Evolutionary conservation across 2,329 filamentous ascomycete species (phyloP).

Genomic region (Didymella sp.): DNA sequence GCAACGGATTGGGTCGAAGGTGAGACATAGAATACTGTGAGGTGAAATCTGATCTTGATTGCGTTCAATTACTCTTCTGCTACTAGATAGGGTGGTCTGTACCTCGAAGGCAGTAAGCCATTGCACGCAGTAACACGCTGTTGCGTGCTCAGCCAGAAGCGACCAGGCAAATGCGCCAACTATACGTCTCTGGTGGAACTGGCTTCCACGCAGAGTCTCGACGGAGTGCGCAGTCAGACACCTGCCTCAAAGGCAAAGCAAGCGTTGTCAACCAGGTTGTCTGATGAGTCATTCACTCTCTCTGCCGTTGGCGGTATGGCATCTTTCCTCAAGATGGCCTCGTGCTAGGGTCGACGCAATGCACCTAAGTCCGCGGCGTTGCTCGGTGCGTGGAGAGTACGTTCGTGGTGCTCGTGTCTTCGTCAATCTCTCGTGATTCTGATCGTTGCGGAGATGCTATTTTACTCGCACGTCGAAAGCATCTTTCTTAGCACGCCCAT

Average conservation of each 20-base stretch:
- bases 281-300: no score
- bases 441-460: not conserved
- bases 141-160: not conserved
- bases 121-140: not conserved
- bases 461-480: conserved; percentile 79
- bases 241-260: no score
- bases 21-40: not conserved
- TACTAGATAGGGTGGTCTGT: not conserved
- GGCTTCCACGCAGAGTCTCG: no score
- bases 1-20: not conserved
- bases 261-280: no score
- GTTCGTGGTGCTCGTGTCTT: not conserved
- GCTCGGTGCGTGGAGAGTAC: not conserved
- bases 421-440: not conserved
- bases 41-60: not conserved
- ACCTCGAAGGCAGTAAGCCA: no score
- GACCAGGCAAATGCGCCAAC: no score
- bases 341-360: not conserved
- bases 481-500: conserved; percentile 91
- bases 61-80: not conserved
- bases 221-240: no score
- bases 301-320: not conserved
- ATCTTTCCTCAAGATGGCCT: not conserved
- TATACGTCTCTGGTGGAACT: no score
- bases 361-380: not conserved